Evolutionary conservation across 805 yeast species (phyloP).

Genomic region (Candida methanosorbosa): DNA sequence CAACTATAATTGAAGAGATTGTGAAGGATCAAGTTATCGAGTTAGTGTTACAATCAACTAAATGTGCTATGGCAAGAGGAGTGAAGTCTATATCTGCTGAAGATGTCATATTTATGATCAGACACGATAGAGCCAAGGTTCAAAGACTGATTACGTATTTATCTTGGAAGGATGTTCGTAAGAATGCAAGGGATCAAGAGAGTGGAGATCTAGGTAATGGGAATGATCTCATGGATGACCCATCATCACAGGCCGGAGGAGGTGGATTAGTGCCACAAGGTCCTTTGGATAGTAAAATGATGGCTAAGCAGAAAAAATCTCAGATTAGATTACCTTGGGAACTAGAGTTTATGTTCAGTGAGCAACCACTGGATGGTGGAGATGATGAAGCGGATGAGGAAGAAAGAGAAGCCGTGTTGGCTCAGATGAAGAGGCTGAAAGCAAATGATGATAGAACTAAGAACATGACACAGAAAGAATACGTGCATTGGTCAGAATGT

Average conservation of each 20-base stretch:
- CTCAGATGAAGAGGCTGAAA: conserved; percentile 81
- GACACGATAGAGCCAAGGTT: conserved; percentile 93
- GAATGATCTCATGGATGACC: conserved; percentile 24
- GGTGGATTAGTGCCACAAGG: conserved; percentile 23
- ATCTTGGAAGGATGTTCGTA: conserved; percentile 96
- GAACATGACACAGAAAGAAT: conserved; percentile 93
- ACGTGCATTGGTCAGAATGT: conserved; percentile 98
- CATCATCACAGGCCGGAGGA: conserved; percentile 7
- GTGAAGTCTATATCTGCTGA: conserved; percentile 83
- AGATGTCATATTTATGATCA: conserved; percentile 83
- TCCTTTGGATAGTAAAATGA: conserved; percentile 33
- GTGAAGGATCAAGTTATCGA: conserved; percentile 93
- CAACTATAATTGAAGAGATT: conserved; percentile 89
- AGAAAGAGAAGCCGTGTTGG: conserved; percentile 80
- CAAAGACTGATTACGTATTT: conserved; percentile 83
- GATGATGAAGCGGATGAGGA: conserved; percentile 64
- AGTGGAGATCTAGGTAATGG: conserved; percentile 35
- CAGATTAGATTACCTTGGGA: conserved; percentile 93
- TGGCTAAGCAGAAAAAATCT: conserved; percentile 60
- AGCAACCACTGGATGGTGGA: conserved; percentile 70
- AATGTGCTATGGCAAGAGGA: conserved; percentile 71
- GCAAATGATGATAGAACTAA: conserved; percentile 91
- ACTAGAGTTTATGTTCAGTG: conserved; percentile 84
- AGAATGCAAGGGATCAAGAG: conserved; percentile 57
- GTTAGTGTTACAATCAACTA: conserved; percentile 63